Evolutionary conservation across 305 asterid genomes (phyloP).

Genomic region (Galium porrigens): DNA sequence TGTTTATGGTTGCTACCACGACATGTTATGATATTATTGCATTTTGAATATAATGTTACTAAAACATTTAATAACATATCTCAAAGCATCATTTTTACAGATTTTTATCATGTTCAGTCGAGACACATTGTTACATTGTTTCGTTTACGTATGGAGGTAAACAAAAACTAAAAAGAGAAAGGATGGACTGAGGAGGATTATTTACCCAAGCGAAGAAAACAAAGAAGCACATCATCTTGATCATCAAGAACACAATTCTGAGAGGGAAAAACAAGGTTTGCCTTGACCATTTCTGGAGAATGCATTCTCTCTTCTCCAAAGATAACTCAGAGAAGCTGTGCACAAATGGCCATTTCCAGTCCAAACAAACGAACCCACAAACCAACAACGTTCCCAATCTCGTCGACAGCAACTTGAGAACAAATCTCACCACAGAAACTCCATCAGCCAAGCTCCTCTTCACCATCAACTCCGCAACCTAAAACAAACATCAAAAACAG

Average conservation of each 20-base stretch:
- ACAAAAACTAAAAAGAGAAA: neutral
- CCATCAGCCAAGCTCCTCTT: slow-evolving; percentile 39
- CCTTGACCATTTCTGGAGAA: slow-evolving; percentile 60
- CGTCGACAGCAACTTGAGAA: slow-evolving; percentile 38
- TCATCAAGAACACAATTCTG: slow-evolving; percentile 34
- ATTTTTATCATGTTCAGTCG: neutral
- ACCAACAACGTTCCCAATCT: slow-evolving; percentile 64
- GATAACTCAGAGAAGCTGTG: slow-evolving; percentile 47
- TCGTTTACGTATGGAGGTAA: neutral
- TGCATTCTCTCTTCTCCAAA: slow-evolving; percentile 40
- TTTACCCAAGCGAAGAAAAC: slow-evolving; percentile 49
- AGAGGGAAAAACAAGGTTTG: slow-evolving; percentile 40
- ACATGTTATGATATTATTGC: too few species aligned
- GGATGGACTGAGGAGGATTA: slow-evolving; percentile 7
- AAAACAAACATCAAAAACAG: neutral
- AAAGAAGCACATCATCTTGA: slow-evolving; percentile 34
- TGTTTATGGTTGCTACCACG: too few species aligned
- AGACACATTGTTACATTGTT: neutral
- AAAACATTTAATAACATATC: neutral
- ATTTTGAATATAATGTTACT: neutral
- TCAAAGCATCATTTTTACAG: neutral
- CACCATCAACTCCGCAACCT: slow-evolving; percentile 15
- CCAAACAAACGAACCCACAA: slow-evolving; percentile 52
- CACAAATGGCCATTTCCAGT: slow-evolving; percentile 57
- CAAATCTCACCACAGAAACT: slow-evolving; percentile 29